A percentile compares a stretch with the other conserved stretches of the same genome.
Conservation (phyloP, 2,329 filamentous ascomycete genomes). For the Aspergillus costaricaensis region DNA sequence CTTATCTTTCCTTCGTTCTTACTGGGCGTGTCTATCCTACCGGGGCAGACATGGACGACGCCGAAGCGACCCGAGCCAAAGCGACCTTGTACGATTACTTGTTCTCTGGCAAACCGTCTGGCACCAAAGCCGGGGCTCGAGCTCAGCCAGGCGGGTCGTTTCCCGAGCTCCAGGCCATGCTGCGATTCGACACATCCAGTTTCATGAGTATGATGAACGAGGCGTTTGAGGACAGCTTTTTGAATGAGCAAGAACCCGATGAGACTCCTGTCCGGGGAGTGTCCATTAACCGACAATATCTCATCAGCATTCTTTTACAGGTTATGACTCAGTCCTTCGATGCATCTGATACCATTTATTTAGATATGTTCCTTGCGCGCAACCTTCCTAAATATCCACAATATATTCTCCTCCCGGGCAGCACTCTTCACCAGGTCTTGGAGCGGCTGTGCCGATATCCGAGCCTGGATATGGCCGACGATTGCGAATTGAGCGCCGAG, state of each 20-base stretch:
- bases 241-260: conserved; percentile 74
- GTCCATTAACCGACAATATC: conserved; percentile 86
- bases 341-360: conserved; percentile 81
- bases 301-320: conserved; percentile 86
- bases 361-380: conserved; percentile 97
- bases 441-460: conserved; percentile 83
- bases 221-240: conserved; percentile 90
- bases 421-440: conserved; percentile 78
- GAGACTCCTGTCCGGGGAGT: conserved; percentile 57
- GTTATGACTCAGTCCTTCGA: conserved; percentile 82
- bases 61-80: conserved; percentile 75
- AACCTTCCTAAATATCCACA: conserved; percentile 97
- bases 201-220: conserved; percentile 96
- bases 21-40: conserved; percentile 92
- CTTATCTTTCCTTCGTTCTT: conserved; percentile 87
- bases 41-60: conserved; percentile 71
- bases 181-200: conserved; percentile 86
- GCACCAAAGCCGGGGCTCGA: conserved; percentile 12
- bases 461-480: conserved; percentile 76
- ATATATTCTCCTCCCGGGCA: conserved; percentile 87
- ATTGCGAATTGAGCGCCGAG: conserved; percentile 95
- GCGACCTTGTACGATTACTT: conserved; percentile 89
- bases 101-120: conserved; percentile 70
- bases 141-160: conserved; percentile 71
- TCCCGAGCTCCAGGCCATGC: conserved; percentile 77